Percentiles rank a stretch among this genome's conserved stretches.
Evolutionary conservation across 108 stramenopile species (phyloP).

Genomic region (Stephanodiscus minutulus): DNA sequence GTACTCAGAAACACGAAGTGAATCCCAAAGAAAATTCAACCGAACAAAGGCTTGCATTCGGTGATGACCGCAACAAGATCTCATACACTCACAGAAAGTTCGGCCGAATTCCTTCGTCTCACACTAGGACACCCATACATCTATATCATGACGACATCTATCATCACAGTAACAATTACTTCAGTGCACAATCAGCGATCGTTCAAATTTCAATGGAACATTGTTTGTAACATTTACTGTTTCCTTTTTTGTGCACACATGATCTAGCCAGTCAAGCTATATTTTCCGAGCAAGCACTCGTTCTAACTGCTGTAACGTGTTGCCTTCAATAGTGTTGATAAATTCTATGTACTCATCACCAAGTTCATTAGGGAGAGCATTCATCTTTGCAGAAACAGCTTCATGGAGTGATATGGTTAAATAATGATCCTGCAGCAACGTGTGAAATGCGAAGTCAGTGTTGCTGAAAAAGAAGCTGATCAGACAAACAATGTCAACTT

Average conservation of each 20-base stretch:
- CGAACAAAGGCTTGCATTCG: too few species aligned
- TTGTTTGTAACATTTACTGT: background rate
- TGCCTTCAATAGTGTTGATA: constrained; percentile 5
- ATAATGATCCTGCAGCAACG: constrained; percentile 14
- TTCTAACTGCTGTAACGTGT: constrained; percentile 11
- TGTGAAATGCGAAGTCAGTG: background rate
- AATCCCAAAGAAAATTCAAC: too few species aligned
- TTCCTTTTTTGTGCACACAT: background rate
- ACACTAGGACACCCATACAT: too few species aligned
- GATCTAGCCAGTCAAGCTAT: background rate
- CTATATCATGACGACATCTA: too few species aligned
- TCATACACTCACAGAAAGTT: too few species aligned
- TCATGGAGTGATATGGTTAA: constrained; percentile 11
- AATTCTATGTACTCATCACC: constrained; percentile 21
- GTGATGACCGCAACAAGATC: too few species aligned
- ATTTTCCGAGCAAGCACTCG: background rate
- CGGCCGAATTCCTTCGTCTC: too few species aligned
- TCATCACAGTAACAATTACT: too few species aligned
- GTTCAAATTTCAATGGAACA: too few species aligned
- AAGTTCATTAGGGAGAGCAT: constrained; percentile 17
- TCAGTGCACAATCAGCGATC: too few species aligned
- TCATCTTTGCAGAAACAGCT: constrained; percentile 11
- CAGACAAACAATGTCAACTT: background rate
- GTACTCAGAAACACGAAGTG: too few species aligned
- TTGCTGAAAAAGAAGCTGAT: background rate